Base-by-base conservation (phyloP, 2,329 filamentous ascomycete genomes). In the Neoscytalidium dimidiatum region DNA sequence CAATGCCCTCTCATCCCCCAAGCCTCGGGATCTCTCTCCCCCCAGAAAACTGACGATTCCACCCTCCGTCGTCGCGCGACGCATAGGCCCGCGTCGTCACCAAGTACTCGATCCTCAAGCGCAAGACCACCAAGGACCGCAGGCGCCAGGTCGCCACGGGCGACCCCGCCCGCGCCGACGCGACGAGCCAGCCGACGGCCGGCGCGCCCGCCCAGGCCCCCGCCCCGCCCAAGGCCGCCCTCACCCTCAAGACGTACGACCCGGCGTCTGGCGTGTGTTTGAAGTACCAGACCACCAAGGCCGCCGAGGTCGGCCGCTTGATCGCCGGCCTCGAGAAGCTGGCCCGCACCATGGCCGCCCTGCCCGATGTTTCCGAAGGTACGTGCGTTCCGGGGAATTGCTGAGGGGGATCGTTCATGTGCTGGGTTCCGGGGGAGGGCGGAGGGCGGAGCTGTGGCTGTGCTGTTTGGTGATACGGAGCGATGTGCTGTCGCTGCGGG, bases 281-380 rank as follows among this genome's bases (percentile, higher is more conserved):
- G 68, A 96, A 97, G 80, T 98, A 97, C 83, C 86, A 87, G 75
- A 99, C 95, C 38, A 90, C 90, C 75, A 96, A 97, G 79, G 92
- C 91, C 21, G 92, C 92, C 21, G 94, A 98, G 80, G 93, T 99
- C 9, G 90, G 90, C 26, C 84, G 95, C 29, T 80, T 99, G 71
- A 86, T 99, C 65, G 86, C 88, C 60, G 87, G 89, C 48, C 78
- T 99, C 68, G 93, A 92, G 0, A 85, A 86, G 65, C 78, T 97
- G 69, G 92, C 90, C n/a, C 84, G 88, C 63, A 80, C 83, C 5
- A 87, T 87, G 79, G 85, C 81, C 13, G 82, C 79, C 13, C 68
- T 83, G 66, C 80, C 81, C 8, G 78, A 81, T 66, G 44, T 48
- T 29, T 26, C 46, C 49, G 56, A 28, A 1, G 35, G 21, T 58